phyloP scores from a whole-genome alignment of 2,329 filamentous ascomycete species.

The Aspergillus fischeri region DNA sequence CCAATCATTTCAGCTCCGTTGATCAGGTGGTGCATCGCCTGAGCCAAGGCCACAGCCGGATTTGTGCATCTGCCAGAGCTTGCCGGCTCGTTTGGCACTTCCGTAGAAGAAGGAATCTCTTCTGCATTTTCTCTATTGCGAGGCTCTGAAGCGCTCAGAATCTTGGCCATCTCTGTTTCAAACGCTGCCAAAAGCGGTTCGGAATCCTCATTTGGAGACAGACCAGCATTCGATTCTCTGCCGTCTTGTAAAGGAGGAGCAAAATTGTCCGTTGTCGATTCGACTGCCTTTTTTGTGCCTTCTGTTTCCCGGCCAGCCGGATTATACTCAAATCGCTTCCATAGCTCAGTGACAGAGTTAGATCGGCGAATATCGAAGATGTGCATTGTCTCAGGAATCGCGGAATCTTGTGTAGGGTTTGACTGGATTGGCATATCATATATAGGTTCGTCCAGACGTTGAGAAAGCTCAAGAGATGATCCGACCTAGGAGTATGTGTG shows the following conservation, averaged over 20 bases:
- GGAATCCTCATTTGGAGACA: conserved; percentile 17
- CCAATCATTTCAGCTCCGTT: conserved; percentile 32
- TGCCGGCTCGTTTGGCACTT: conserved; percentile 7
- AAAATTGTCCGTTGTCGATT: background rate
- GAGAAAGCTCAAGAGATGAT: conserved; percentile 44
- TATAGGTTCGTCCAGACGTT: conserved; percentile 44
- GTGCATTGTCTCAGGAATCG: conserved; percentile 33
- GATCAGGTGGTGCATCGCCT: conserved; percentile 31
- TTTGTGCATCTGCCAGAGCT: conserved; percentile 15
- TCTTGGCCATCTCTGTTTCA: conserved; percentile 36
- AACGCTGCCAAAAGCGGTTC: conserved; percentile 37
- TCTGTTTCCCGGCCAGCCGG: background rate
- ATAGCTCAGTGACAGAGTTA: conserved; percentile 36
- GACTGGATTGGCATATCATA: conserved; percentile 7
- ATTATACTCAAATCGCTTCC: conserved; percentile 30
- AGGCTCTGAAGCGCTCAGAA: conserved; percentile 23
- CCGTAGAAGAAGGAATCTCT: conserved; percentile 8
- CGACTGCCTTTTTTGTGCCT: background rate
- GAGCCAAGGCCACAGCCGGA: conserved; percentile 29
- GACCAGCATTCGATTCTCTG: background rate
- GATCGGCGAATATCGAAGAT: conserved; percentile 45
- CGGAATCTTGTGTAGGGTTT: conserved; percentile 7
- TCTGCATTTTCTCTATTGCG: conserved; percentile 7
- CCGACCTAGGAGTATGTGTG: conserved; percentile 34
- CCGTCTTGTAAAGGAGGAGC: background rate